These are phyloP conservation scores for Penicillium simplicissimum DNA, from an alignment of 495 filamentous ascomycete genomes.

Conservation along the genomic window DNA sequence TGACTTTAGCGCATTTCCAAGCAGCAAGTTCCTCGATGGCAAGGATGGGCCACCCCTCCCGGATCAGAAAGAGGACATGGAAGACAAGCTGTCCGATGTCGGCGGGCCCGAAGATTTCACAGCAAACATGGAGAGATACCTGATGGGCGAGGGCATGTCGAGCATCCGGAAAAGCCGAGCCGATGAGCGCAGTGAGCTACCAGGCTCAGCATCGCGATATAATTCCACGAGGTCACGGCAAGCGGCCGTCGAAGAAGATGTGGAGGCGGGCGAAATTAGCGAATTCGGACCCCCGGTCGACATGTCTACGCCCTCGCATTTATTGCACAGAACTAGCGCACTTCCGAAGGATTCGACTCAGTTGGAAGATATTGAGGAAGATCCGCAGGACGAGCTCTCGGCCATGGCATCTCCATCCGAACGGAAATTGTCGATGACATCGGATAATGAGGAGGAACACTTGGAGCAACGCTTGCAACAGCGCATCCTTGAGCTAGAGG, in stretches of 20 bases:
- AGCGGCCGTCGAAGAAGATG: conserved; percentile 39
- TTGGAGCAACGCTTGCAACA: conserved; percentile 32
- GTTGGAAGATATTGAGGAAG: conserved; percentile 46
- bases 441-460: conserved; percentile 20
- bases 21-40: conserved; percentile 35
- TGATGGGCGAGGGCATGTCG: conserved; percentile 40
- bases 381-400: conserved; percentile 32
- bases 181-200: conserved; percentile 18
- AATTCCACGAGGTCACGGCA: conserved; percentile 26
- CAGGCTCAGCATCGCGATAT: conserved; percentile 16
- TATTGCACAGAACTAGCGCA: conserved; percentile 35
- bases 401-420: conserved; percentile 34
- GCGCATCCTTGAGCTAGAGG: conserved; percentile 38
- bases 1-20: conserved; percentile 48
- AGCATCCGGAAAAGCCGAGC: conserved; percentile 21
- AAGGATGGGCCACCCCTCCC: conserved; percentile 32
- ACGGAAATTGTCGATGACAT: conserved; percentile 26
- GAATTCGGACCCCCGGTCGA: conserved; percentile 50
- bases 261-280: conserved; percentile 42
- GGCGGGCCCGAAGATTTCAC: conserved; percentile 57
- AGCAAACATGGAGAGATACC: conserved; percentile 50
- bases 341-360: conserved; percentile 39
- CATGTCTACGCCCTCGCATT: conserved; percentile 51
- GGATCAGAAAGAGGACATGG: conserved; percentile 31
- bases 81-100: conserved; percentile 45